Evolutionary conservation across 2,329 filamentous ascomycete genomes (phyloP).

Genomic region (Neobulgaria alba): DNA sequence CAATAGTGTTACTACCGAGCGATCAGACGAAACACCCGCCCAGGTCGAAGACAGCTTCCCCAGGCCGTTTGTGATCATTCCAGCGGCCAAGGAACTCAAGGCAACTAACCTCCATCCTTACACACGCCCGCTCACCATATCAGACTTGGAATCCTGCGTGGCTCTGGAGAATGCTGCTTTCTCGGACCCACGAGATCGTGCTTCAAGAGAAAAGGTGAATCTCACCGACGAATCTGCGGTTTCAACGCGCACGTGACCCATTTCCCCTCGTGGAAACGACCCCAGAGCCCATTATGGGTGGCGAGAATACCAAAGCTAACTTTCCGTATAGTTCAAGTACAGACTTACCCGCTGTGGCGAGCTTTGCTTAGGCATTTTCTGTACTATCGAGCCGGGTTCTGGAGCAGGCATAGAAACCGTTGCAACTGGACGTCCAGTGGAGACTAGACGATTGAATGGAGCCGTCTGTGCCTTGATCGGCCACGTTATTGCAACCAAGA

Average conservation of each 20-base stretch:
- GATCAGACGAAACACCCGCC: constrained; percentile 14
- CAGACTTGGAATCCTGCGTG: constrained; percentile 53
- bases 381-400: constrained; percentile 45
- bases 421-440: constrained; percentile 45
- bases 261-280: neutral
- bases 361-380: constrained; percentile 73
- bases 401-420: constrained; percentile 36
- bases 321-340: constrained; percentile 56
- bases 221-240: neutral
- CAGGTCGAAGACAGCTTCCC: constrained; percentile 8
- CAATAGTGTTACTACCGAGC: constrained; percentile 13
- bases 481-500: constrained; percentile 70
- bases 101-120: constrained; percentile 59
- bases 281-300: neutral
- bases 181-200: constrained; percentile 39
- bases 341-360: constrained; percentile 67
- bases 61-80: constrained; percentile 18
- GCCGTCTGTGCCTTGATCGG: constrained; percentile 58
- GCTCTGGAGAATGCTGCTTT: constrained; percentile 49
- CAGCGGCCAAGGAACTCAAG: constrained; percentile 15
- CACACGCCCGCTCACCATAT: constrained; percentile 61
- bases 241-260: constrained; percentile 10
- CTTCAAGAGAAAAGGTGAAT: constrained; percentile 45
- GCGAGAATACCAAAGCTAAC: constrained; percentile 5
- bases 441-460: constrained; percentile 49